phyloP scores from a whole-genome alignment of 257 asterid species.

The Dorcoceras hygrometricum region DNA sequence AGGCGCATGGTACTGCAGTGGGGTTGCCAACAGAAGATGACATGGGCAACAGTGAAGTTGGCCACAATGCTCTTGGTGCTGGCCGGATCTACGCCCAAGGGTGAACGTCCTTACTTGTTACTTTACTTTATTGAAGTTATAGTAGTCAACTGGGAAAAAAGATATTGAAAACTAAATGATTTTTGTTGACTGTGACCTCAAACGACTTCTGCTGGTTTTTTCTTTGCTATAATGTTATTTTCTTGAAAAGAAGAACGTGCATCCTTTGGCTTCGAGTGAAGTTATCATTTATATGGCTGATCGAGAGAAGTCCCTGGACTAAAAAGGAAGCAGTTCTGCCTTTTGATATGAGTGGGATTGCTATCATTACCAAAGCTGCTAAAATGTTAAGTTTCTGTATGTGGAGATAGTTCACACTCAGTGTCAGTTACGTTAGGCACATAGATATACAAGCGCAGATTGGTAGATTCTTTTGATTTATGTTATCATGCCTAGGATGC shows the following conservation, averaged over 20 bases:
- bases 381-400: too few species aligned
- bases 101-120: conserved; percentile 37
- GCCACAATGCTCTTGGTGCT: conserved; percentile 99
- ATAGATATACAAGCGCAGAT: not conserved
- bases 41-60: conserved; percentile 99
- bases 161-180: not conserved
- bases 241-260: not conserved
- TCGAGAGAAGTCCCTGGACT: not conserved
- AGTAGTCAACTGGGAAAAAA: not conserved
- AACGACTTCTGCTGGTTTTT: not conserved
- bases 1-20: conserved; percentile 92
- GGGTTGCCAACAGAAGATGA: conserved; percentile 97
- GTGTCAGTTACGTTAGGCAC: not conserved
- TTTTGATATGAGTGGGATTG: not conserved
- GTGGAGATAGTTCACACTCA: not conserved
- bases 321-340: not conserved
- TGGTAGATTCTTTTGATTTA: not conserved
- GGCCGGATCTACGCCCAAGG: conserved; percentile 98
- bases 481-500: not conserved
- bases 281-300: not conserved
- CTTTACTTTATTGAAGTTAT: not conserved
- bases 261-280: not conserved
- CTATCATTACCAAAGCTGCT: not conserved
- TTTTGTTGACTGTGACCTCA: not conserved
- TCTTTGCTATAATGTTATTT: not conserved